Percentiles rank a stretch among this genome's conserved stretches.
These are phyloP conservation scores for Elsinoe ampelina DNA, from an alignment of 2,329 filamentous ascomycete species.

Conservation along the genomic window DNA sequence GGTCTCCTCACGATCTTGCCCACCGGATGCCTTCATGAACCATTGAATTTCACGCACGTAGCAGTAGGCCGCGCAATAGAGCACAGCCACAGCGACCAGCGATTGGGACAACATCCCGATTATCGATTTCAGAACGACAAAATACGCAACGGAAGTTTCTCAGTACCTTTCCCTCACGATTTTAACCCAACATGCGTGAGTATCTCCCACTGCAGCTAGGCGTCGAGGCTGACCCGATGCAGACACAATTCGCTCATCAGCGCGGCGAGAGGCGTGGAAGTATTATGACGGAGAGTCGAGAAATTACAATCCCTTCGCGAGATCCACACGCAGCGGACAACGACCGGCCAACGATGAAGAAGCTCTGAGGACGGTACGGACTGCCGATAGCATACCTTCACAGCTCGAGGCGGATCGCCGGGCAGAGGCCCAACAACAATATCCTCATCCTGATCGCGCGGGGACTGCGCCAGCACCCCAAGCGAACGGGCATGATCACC, in stretches of 20 bases:
- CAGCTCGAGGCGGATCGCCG: conserved; percentile 4
- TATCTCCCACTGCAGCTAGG: conserved; percentile 1
- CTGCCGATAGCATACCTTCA: conserved; percentile 14
- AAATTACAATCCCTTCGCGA: conserved; percentile 18
- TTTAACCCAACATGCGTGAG: conserved; percentile 13
- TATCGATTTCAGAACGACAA: neutral
- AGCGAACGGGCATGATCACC: neutral
- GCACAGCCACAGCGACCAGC: too few species aligned
- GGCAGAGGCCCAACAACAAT: conserved; percentile 11
- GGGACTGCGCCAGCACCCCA: conserved; percentile 11
- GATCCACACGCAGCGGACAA: conserved; percentile 4
- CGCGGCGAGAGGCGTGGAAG: conserved; percentile 17
- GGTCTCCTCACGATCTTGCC: neutral
- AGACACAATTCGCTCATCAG: conserved; percentile 18
- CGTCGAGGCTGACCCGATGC: conserved; percentile 8
- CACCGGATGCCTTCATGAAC: too few species aligned
- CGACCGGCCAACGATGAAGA: conserved; percentile 13
- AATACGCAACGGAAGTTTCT: neutral
- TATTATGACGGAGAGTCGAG: conserved; percentile 13
- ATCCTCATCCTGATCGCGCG: conserved; percentile 14
- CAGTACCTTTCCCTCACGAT: neutral
- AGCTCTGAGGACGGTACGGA: conserved; percentile 8
- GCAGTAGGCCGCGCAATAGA: too few species aligned
- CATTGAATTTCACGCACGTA: too few species aligned
- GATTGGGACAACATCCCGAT: neutral